Percentiles rank a stretch among this genome's conserved stretches.
phyloP scores from a whole-genome alignment of 2,329 filamentous ascomycete genomes.

The Aspergillus terreus region DNA sequence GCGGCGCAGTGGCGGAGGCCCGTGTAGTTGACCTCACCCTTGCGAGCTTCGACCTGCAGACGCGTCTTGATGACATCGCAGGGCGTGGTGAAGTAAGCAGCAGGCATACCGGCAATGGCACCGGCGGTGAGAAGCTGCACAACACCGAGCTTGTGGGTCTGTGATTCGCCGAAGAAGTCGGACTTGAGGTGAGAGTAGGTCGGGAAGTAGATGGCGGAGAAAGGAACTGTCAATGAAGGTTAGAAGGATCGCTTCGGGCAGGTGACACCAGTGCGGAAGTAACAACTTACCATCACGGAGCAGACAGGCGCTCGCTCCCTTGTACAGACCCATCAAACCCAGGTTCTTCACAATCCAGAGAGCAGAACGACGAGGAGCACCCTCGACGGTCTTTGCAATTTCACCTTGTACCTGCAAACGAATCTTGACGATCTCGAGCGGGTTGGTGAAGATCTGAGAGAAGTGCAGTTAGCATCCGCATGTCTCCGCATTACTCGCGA shows the following conservation, averaged over 20 bases:
- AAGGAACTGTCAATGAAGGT: slow-evolving; percentile 60
- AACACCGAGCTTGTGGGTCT: slow-evolving; percentile 82
- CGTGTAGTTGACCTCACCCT: slow-evolving; percentile 86
- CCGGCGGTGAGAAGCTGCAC: slow-evolving; percentile 89
- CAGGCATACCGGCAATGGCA: slow-evolving; percentile 89
- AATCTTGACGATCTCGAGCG: slow-evolving; percentile 98
- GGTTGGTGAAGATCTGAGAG: slow-evolving; percentile 85
- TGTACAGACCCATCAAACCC: slow-evolving; percentile 91
- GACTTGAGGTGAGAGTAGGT: slow-evolving; percentile 92
- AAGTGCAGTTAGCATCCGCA: slow-evolving; percentile 5
- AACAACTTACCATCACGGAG: slow-evolving; percentile 65
- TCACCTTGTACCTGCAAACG: slow-evolving; percentile 96
- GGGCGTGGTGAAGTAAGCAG: slow-evolving; percentile 91
- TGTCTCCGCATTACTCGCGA: background rate
- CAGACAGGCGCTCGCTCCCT: slow-evolving; percentile 90
- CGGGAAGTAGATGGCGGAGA: slow-evolving; percentile 98
- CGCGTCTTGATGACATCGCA: slow-evolving; percentile 99
- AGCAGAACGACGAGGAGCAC: slow-evolving; percentile 80
- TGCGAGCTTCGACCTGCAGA: slow-evolving; percentile 93
- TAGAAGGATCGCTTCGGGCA: background rate
- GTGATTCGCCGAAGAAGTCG: slow-evolving; percentile 87
- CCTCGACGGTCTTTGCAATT: slow-evolving; percentile 80
- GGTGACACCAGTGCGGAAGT: slow-evolving; percentile 12
- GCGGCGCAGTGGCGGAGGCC: slow-evolving; percentile 79
- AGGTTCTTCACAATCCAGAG: slow-evolving; percentile 98